Conservation (phyloP, 202 grass and related monocot genomes). For the Brachypodium distachyon region DNA sequence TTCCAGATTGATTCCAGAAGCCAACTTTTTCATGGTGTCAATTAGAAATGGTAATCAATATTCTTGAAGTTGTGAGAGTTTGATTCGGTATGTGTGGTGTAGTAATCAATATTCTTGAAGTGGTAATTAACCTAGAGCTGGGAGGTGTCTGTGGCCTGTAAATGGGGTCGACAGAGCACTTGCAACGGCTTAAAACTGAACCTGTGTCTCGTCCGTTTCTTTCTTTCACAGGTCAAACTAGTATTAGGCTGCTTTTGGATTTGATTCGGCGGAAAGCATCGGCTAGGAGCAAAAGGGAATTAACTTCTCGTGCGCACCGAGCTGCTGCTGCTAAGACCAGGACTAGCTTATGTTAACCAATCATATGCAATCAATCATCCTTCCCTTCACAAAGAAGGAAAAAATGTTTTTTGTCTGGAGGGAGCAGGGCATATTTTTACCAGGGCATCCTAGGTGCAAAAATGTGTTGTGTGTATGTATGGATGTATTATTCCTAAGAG, state of each 20-base stretch:
- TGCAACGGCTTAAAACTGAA: conserved; percentile 15
- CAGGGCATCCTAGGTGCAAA: no score
- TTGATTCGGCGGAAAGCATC: neutral
- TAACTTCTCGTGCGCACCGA: no score
- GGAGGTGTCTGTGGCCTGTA: neutral
- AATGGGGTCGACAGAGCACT: neutral
- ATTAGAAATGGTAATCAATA: no score
- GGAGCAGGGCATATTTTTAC: no score
- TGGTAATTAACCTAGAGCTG: neutral
- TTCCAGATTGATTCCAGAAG: no score
- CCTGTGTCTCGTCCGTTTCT: neutral
- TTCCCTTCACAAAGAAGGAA: no score
- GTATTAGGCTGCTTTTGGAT: neutral
- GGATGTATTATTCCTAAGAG: no score
- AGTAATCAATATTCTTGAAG: neutral
- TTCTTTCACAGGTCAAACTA: conserved; percentile 18
- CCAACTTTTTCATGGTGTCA: no score
- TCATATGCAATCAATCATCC: no score
- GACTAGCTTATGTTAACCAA: neutral
- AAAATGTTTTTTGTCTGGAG: no score
- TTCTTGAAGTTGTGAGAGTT: neutral
- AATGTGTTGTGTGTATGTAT: no score
- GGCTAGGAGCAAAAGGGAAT: conserved; percentile 5
- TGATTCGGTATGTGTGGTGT: neutral
- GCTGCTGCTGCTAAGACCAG: neutral